Evolutionary conservation across 2,329 filamentous ascomycete species (phyloP).

Genomic region (Helicocarpus griseus): DNA sequence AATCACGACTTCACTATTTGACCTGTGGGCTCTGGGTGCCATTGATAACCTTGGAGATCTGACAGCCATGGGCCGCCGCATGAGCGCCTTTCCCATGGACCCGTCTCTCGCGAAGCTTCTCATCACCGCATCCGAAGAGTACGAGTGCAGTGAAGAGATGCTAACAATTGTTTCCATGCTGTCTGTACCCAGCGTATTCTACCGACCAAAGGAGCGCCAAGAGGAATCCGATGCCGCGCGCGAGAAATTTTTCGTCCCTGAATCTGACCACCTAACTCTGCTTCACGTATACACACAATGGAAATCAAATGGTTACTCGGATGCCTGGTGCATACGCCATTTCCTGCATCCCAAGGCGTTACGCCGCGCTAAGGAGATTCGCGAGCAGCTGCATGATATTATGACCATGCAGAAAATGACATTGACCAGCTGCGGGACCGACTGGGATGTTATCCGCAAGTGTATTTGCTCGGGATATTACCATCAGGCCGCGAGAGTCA

Average conservation of each 20-base stretch:
- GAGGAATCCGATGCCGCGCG: conserved; percentile 92
- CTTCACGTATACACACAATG: conserved; percentile 94
- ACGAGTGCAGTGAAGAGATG: conserved; percentile 95
- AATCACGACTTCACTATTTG: conserved; percentile 93
- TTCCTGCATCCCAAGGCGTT: conserved; percentile 94
- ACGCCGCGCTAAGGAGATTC: conserved; percentile 82
- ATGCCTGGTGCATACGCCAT: conserved; percentile 86
- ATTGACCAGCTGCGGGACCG: conserved; percentile 80
- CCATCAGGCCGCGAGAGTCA: conserved; percentile 91
- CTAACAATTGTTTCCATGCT: conserved; percentile 97
- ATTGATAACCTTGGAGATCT: conserved; percentile 89
- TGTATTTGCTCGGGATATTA: conserved; percentile 98
- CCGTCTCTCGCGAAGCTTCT: conserved; percentile 89
- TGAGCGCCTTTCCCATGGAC: conserved; percentile 98
- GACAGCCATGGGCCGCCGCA: conserved; percentile 74
- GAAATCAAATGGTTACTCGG: conserved; percentile 80
- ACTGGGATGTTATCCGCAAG: conserved; percentile 91
- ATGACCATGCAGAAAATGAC: conserved; percentile 89
- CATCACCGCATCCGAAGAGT: conserved; percentile 80
- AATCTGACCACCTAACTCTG: conserved; percentile 92
- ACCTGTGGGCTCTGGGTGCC: conserved; percentile 91
- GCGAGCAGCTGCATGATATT: conserved; percentile 87
- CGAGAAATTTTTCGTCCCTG: conserved; percentile 97
- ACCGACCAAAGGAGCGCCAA: conserved; percentile 89
- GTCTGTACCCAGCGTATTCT: conserved; percentile 92